Base-by-base conservation (phyloP, 139 green algal species). In the Diplosphaera chodatii region DNA sequence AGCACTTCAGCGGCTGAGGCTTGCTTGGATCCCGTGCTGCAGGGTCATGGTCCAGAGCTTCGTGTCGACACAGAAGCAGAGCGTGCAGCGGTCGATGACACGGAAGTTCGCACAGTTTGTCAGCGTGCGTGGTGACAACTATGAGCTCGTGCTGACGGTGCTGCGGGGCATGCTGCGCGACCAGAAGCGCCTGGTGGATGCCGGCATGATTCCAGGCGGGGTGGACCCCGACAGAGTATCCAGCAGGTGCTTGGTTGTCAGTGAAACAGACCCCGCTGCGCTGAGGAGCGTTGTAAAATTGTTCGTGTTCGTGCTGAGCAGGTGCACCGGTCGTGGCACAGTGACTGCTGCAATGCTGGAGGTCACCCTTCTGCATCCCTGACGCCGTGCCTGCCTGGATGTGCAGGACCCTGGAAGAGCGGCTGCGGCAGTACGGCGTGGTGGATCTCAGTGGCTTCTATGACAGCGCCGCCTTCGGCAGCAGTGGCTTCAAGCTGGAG, bases 11-110 rank as follows among this genome's bases (percentile, higher is more conserved):
- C n/a, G n/a, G n/a, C n/a, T n/a, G n/a, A n/a, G n/a, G n/a, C n/a
- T n/a, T n/a, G n/a, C n/a, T n/a, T n/a, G n/a, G n/a, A n/a, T n/a
- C n/a, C n/a, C n/a, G n/a, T n/a, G 48, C 29, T 22, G 86, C 85
- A 89, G 90, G 68, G 85, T 95, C 68, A 91, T 99, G 88, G 84
- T 99, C 25, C 84, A 96, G 33, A 92, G 80, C 63, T 99, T 99
- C 83, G 92, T 99, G 73, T 78, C 80, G 68, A 97, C 87, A 22
- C 95, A 99, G 83, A 99, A 98, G 85, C 91, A 89, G 80, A 89
- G 81, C 69, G 88, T 97, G 67, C 96, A 99, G 81, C 89, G 93
- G 71, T 76, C 80, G 63, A 77, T 99, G 79, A 64, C 82, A 67
- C 84, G 86, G 63, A 91, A 88, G 71, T 93, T 98, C 77, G 62